A percentile compares a stretch with the other conserved stretches of the same genome.
Evolutionary conservation across 1,284 basidiomycete genomes (phyloP).

Genomic region (Heterobasidion parviporum): DNA sequence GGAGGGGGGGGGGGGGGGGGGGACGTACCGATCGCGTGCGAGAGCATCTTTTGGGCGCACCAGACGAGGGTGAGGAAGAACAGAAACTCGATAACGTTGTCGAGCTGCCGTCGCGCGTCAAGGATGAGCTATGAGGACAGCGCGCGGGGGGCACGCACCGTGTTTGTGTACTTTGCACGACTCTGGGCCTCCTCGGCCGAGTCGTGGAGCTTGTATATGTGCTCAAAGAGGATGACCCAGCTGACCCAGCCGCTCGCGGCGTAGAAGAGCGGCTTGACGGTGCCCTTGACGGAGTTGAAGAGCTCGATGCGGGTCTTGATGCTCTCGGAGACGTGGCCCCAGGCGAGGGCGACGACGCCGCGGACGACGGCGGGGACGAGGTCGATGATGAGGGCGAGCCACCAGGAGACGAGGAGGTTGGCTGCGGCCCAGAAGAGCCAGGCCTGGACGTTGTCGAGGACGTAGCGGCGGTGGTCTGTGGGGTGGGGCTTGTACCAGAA

Average conservation of each 20-base stretch:
- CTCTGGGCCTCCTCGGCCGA: conserved; percentile 30
- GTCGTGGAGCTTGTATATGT: conserved; percentile 52
- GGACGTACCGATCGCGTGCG: conserved; percentile 45
- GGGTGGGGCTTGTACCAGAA: conserved; percentile 58
- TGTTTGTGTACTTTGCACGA: conserved; percentile 46
- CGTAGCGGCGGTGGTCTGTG: conserved; percentile 45
- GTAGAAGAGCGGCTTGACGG: conserved; percentile 60
- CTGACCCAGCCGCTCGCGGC: conserved; percentile 58
- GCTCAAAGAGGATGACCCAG: conserved; percentile 61
- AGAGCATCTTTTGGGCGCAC: conserved; percentile 55
- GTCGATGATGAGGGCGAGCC: conserved; percentile 61
- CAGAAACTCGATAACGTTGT: conserved; percentile 54
- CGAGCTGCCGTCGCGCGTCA: conserved; percentile 25
- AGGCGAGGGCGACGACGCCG: conserved; percentile 44
- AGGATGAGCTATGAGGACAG: background rate
- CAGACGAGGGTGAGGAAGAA: conserved; percentile 62
- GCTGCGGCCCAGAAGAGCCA: conserved; percentile 76
- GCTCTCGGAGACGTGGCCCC: conserved; percentile 68
- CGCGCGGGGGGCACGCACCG: conserved; percentile 23
- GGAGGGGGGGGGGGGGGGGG: background rate
- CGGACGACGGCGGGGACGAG: conserved; percentile 48
- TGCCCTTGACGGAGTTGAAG: conserved; percentile 61
- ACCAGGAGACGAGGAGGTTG: conserved; percentile 70
- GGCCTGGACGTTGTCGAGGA: conserved; percentile 60
- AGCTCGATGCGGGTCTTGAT: conserved; percentile 60